Conservation (phyloP, 2,329 filamentous ascomycete species). For the Fusarium napiforme region DNA sequence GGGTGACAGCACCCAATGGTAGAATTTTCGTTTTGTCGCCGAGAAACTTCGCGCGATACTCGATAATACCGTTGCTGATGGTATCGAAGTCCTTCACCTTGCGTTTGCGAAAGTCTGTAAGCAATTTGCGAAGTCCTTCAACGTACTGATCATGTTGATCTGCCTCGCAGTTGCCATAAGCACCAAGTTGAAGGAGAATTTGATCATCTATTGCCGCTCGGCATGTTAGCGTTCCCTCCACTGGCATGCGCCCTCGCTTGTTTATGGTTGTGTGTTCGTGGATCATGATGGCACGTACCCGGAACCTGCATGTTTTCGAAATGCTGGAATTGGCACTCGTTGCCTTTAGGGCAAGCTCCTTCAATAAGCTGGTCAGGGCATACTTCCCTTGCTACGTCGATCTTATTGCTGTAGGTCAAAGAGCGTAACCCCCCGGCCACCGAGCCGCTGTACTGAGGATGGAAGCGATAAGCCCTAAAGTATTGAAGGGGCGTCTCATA, state of each 20-base stretch:
- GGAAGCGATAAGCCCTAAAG: constrained; percentile 91
- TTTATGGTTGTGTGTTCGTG: constrained; percentile 29
- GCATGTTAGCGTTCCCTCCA: constrained; percentile 61
- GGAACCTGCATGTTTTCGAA: constrained; percentile 62
- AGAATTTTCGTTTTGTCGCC: constrained; percentile 73
- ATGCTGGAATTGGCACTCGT: constrained; percentile 81
- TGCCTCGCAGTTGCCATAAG: constrained; percentile 70
- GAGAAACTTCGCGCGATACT: constrained; percentile 72
- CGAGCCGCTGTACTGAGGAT: constrained; percentile 76
- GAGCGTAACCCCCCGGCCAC: constrained; percentile 85
- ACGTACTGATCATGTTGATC: constrained; percentile 72
- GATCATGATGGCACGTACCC: constrained; percentile 48
- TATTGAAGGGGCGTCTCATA: constrained; percentile 86
- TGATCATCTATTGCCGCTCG: constrained; percentile 70
- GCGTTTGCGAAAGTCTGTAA: constrained; percentile 68
- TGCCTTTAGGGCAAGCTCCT: constrained; percentile 76
- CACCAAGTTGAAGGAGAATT: constrained; percentile 77
- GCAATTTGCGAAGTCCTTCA: constrained; percentile 68
- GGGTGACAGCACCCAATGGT: constrained; percentile 61
- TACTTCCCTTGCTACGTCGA: constrained; percentile 77
- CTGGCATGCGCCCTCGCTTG: constrained; percentile 35
- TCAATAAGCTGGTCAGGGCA: constrained; percentile 81
- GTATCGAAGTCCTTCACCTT: constrained; percentile 73
- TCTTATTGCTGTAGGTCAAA: constrained; percentile 91
- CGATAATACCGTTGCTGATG: constrained; percentile 74